These are phyloP conservation scores for Pleurotus djamor DNA, from an alignment of 768 basidiomycete species.

Conservation along the genomic window DNA sequence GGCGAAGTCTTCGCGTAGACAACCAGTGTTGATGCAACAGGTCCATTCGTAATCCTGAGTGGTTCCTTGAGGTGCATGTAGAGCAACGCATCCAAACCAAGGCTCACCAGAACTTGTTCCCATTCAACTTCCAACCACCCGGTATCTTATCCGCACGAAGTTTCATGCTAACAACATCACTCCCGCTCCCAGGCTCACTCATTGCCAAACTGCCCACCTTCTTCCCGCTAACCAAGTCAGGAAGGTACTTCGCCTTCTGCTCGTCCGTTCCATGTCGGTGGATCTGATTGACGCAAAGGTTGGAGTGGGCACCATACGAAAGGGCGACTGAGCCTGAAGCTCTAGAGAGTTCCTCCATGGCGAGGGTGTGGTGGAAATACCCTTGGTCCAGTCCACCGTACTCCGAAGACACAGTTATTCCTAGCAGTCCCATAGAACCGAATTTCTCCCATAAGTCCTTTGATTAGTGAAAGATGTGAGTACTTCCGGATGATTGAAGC, in stretches of 20 bases:
- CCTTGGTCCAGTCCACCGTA: conserved; percentile 85
- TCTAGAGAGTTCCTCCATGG: conserved; percentile 91
- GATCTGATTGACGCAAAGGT: conserved; percentile 86
- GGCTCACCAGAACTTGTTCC: conserved; percentile 89
- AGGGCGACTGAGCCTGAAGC: conserved; percentile 92
- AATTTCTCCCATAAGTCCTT: conserved; percentile 89
- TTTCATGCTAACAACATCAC: conserved; percentile 95
- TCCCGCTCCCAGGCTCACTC: conserved; percentile 91
- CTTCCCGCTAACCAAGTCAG: conserved; percentile 74
- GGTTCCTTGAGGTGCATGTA: neutral
- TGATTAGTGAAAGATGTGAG: neutral
- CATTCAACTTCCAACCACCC: conserved; percentile 80
- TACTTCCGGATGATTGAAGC: conserved; percentile 7
- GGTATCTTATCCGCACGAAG: conserved; percentile 75
- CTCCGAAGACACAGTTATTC: conserved; percentile 76
- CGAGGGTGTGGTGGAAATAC: conserved; percentile 85
- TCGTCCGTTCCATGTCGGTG: conserved; percentile 78
- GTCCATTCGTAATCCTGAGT: conserved; percentile 92
- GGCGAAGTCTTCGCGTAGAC: conserved; percentile 91
- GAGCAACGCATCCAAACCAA: neutral
- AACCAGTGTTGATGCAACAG: conserved; percentile 85
- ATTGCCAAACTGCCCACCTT: conserved; percentile 92
- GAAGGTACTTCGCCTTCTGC: conserved; percentile 85
- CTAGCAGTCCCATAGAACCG: conserved; percentile 90
- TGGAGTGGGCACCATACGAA: conserved; percentile 91